phyloP scores from a whole-genome alignment of 2,329 filamentous ascomycete species.

The Colletotrichum gloeosporioides region DNA sequence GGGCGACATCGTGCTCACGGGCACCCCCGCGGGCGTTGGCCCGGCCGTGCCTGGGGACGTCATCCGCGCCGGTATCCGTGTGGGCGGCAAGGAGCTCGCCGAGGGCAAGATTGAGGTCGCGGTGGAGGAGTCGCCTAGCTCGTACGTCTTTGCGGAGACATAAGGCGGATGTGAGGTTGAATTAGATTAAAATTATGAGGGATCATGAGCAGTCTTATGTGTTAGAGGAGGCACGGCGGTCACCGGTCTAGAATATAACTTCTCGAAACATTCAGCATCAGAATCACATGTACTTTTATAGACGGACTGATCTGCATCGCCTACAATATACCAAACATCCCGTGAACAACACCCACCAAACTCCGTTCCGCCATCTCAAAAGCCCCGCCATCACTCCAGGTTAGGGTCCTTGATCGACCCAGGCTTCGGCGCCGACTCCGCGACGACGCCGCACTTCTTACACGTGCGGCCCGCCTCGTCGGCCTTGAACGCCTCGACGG shows the following conservation, averaged over 20 bases:
- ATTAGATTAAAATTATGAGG: no score
- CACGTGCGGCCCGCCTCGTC: constrained; percentile 75
- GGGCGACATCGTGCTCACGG: constrained; percentile 94
- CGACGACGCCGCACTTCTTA: constrained; percentile 75
- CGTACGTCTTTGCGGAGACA: constrained; percentile 80
- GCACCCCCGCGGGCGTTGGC: constrained; percentile 95
- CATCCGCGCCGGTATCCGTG: constrained; percentile 82
- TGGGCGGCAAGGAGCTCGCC: constrained; percentile 82
- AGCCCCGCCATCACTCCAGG: constrained; percentile 35
- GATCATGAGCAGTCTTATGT: background rate
- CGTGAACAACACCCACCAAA: background rate
- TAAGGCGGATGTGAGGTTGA: constrained; percentile 36
- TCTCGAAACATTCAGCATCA: background rate
- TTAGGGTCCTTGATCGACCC: constrained; percentile 68
- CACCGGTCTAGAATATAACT: background rate
- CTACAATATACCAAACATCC: background rate
- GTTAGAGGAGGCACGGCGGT: background rate
- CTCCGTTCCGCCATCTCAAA: background rate
- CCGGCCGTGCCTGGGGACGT: constrained; percentile 84
- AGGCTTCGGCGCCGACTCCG: constrained; percentile 70
- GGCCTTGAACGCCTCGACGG: constrained; percentile 80
- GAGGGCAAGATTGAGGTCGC: constrained; percentile 84
- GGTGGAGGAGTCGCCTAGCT: constrained; percentile 79
- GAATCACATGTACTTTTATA: constrained; percentile 10
- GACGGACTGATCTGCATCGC: constrained; percentile 6